Evolutionary conservation across 164 flowering plant genomes (phyloP), one percentile per base, ranked within the genome.

Genomic region (Kingdonia uniflora): DNA sequence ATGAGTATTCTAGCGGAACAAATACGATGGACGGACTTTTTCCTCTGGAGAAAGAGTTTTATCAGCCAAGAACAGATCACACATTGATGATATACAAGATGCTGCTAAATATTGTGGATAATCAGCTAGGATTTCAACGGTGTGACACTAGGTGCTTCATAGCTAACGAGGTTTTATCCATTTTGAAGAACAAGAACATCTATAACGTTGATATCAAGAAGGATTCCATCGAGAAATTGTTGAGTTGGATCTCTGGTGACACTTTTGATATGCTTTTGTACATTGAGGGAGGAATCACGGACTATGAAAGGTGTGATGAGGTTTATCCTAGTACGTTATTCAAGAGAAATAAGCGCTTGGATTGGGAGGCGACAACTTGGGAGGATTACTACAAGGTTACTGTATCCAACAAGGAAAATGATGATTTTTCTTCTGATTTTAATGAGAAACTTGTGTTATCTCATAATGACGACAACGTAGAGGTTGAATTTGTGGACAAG

Each of bases 181-280:
- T 58, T 29, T 11, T 59, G 41, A 59, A 51, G 49, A 20, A 43
- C 35, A 41, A 19, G 25, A 17, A 19, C 1, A 41, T 43, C 43
- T 2, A 14, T 19, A 13, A 17, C 19, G 1, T 1, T 12, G 22
- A n/a, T n/a, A n/a, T 15, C 5, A 51, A 44, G 42, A 59, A n/a
- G 19, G 17, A 6, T n/a, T 11, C 5, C 23, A 14, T 54, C 25
- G 37, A 25, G 21, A n/a, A 23, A 20, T 0, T 54, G 2, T 11
- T 42, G 47, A 10, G 21, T 23, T 1, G 3, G 6, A 19, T 50
- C 22, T 4, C 54, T 1, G 40, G 40, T 11, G 19, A 49, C 0
- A 23, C 23, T 11, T 49, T 49, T 19, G 23, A 49, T 25, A n/a
- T 49, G 8, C 4, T 58, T 46, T 1, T 17, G 23, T 49, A 14